A percentile compares a stretch with the other conserved stretches of the same genome.
Conservation (phyloP, 176 grass and related monocot species). For the Musa acuminata region DNA sequence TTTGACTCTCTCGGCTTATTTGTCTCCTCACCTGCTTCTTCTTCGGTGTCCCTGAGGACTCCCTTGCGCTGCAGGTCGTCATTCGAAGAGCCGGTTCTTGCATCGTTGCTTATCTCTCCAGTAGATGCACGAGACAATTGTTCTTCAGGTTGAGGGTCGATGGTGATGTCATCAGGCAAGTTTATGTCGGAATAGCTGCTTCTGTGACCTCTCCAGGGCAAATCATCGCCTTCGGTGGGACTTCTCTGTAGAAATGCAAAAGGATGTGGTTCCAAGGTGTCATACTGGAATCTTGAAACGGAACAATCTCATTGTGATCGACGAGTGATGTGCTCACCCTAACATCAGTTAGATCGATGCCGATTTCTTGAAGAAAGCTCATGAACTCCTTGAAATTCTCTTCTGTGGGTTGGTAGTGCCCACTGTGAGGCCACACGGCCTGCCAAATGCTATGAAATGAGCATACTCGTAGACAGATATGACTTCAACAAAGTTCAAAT, state of each 20-base stretch:
- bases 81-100: no score
- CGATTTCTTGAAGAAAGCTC: conserved; percentile 54
- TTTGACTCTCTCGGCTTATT: conserved; percentile 18
- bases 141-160: conserved; percentile 15
- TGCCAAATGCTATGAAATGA: conserved; percentile 1
- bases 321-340: conserved; percentile 31
- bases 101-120: not conserved
- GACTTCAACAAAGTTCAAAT: not conserved
- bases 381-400: conserved; percentile 76
- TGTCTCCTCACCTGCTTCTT: conserved; percentile 4
- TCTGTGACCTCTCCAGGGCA: conserved; percentile 22
- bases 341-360: conserved; percentile 62
- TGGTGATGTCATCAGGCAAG: not conserved
- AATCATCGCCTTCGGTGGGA: conserved; percentile 49
- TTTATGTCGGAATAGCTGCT: conserved; percentile 25
- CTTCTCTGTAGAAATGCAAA: conserved; percentile 44
- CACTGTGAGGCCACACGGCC: conserved; percentile 86
- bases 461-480: not conserved
- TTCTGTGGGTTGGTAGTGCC: conserved; percentile 80
- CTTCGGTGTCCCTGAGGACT: not conserved
- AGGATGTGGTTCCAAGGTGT: not conserved
- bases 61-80: no score
- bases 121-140: conserved; percentile 4
- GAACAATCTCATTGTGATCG: not conserved
- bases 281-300: no score